Conservation (phyloP, 2,329 filamentous ascomycete genomes). For the Cytospora paraplurivora region DNA sequence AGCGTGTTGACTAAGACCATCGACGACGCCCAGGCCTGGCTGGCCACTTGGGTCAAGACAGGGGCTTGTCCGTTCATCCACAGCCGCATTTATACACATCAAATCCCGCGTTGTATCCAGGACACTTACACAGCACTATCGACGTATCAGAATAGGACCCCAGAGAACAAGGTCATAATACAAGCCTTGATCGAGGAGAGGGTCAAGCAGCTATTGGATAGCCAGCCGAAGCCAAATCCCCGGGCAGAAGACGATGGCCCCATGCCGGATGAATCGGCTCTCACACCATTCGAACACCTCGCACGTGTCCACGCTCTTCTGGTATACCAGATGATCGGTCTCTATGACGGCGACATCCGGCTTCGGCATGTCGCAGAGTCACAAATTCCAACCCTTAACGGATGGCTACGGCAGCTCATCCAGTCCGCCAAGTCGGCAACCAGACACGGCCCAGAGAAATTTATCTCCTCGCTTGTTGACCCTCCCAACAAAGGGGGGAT, state of each 20-base stretch:
- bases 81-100: constrained; percentile 33
- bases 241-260: background rate
- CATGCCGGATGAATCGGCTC: background rate
- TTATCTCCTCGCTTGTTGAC: background rate
- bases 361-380: constrained; percentile 43
- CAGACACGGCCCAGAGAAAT: constrained; percentile 8
- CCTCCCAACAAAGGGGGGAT: background rate
- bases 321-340: constrained; percentile 51
- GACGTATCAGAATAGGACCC: constrained; percentile 31
- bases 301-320: constrained; percentile 51
- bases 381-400: constrained; percentile 18
- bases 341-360: constrained; percentile 54
- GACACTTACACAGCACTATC: constrained; percentile 36
- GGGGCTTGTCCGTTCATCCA: constrained; percentile 40
- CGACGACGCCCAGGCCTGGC: constrained; percentile 32
- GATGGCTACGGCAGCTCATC: constrained; percentile 21
- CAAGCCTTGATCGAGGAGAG: constrained; percentile 25
- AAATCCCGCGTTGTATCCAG: constrained; percentile 36
- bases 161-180: constrained; percentile 26
- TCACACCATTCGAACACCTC: constrained; percentile 36
- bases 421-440: constrained; percentile 5
- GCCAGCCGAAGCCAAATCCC: constrained; percentile 1
- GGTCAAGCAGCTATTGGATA: constrained; percentile 21
- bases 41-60: constrained; percentile 35
- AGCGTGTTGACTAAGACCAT: constrained; percentile 26